Conservation (phyloP, 345 rosid species). For the Gossypium mustelinum region DNA sequence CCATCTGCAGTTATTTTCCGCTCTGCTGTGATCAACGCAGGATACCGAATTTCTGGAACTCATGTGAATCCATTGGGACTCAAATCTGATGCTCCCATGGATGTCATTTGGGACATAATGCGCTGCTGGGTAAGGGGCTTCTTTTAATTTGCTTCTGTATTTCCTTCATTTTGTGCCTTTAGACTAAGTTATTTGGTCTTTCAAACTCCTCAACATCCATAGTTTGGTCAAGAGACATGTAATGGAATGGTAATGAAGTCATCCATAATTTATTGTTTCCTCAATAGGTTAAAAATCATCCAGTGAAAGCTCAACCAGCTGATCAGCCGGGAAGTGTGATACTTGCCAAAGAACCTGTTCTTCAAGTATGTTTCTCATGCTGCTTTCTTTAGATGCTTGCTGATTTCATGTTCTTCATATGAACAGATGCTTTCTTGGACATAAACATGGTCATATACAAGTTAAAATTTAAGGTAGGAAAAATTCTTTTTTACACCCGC, state of each 20-base stretch:
- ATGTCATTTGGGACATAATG: constrained; percentile 97
- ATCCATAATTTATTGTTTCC: neutral
- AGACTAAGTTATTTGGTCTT: too few relatives aligned
- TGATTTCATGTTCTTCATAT: neutral
- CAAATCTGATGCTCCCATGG: constrained; percentile 99
- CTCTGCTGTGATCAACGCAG: constrained; percentile 93
- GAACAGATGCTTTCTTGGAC: neutral
- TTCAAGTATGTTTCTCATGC: constrained; percentile 44
- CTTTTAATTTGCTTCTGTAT: neutral
- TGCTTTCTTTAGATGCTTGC: neutral
- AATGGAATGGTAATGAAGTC: too few relatives aligned
- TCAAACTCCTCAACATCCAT: too few relatives aligned
- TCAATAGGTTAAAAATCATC: constrained; percentile 80
- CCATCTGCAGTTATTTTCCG: constrained; percentile 90
- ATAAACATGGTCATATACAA: neutral
- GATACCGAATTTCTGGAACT: constrained; percentile 86
- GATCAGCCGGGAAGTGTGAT: constrained; percentile 89
- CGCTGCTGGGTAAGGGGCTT: constrained; percentile 88
- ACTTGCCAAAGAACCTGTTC: constrained; percentile 80
- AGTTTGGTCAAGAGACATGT: too few relatives aligned
- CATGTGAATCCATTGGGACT: constrained; percentile 90
- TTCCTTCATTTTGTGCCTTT: neutral
- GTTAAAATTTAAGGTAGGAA: constrained; percentile 1
- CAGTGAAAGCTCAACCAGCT: constrained; percentile 78
- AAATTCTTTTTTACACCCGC: neutral